phyloP scores from a whole-genome alignment of 352 stramenopile genomes.

The Aphanomyces stellatus region DNA sequence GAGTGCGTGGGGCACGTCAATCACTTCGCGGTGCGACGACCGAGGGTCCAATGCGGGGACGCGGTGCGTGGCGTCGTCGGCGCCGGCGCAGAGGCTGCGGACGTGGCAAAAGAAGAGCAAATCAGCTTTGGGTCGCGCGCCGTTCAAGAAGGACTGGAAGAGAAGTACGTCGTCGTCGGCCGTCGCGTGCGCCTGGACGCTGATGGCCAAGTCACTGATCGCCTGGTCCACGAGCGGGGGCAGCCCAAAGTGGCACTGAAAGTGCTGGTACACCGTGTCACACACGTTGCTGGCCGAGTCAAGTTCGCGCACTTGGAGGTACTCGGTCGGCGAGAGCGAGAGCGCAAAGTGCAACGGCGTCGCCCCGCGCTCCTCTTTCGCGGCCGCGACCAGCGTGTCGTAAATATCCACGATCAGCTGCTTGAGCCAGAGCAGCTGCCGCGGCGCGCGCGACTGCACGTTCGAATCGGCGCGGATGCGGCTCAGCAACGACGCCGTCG shows the following conservation, averaged over 20 bases:
- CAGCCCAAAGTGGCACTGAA: slow-evolving; percentile 50
- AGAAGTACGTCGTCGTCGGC: slow-evolving; percentile 48
- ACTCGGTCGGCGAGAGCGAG: slow-evolving; percentile 1
- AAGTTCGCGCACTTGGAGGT: neutral
- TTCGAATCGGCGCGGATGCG: neutral
- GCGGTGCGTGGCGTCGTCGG: no score
- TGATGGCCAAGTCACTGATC: slow-evolving; percentile 25
- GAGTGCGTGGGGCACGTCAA: slow-evolving; percentile 36
- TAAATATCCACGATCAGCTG: slow-evolving; percentile 1
- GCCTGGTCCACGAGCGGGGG: slow-evolving; percentile 42
- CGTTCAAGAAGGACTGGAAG: slow-evolving; percentile 46
- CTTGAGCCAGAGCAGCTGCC: slow-evolving; percentile 1
- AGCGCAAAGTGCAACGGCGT: neutral
- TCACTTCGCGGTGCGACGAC: slow-evolving; percentile 45
- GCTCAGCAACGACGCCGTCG: neutral
- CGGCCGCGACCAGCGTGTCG: neutral
- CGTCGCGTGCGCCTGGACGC: slow-evolving; percentile 29
- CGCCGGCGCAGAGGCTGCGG: slow-evolving; percentile 19
- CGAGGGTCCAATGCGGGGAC: slow-evolving; percentile 34
- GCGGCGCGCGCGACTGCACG: neutral
- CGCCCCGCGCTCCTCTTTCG: neutral
- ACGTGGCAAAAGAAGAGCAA: slow-evolving; percentile 50
- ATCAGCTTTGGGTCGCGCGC: slow-evolving; percentile 42
- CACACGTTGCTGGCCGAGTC: neutral
- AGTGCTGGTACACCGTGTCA: slow-evolving; percentile 40